phyloP scores from a whole-genome alignment of 2,329 filamentous ascomycete genomes.

The Aspergillus sergii region DNA sequence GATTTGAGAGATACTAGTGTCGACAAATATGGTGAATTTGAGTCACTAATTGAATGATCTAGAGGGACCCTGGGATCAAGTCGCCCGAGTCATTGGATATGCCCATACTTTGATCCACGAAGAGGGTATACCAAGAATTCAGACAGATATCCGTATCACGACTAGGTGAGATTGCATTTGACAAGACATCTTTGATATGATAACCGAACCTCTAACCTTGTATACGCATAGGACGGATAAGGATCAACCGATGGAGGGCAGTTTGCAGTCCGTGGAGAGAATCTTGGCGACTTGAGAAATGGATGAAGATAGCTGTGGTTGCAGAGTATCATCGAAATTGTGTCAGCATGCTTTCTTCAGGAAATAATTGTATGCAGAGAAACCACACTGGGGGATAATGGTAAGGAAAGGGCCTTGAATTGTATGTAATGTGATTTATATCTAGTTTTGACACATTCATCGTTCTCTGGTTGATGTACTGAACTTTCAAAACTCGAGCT shows the following conservation, averaged over 20 bases:
- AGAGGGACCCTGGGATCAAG: constrained; percentile 88
- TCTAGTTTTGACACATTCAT: neutral
- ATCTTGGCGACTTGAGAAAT: constrained; percentile 38
- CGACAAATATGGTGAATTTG: neutral
- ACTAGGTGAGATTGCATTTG: constrained; percentile 57
- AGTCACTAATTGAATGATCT: neutral
- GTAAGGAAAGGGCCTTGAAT: neutral
- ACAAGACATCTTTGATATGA: neutral
- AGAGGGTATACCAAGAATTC: constrained; percentile 73
- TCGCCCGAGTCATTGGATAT: constrained; percentile 76
- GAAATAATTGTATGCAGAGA: neutral
- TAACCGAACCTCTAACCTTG: neutral
- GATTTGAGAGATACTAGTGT: neutral
- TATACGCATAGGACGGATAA: constrained; percentile 68
- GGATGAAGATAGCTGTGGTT: neutral
- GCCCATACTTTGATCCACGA: constrained; percentile 74
- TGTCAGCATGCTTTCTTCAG: neutral
- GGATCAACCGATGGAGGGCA: constrained; percentile 73
- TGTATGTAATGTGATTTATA: neutral
- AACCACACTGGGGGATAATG: neutral
- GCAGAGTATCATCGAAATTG: neutral
- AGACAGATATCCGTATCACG: constrained; percentile 81
- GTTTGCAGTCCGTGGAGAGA: constrained; percentile 62
- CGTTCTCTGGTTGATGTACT: neutral
- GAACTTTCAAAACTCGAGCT: neutral